These are phyloP conservation scores for Elsinoe fawcettii DNA, from an alignment of 2,329 filamentous ascomycete genomes.

Conservation along the genomic window DNA sequence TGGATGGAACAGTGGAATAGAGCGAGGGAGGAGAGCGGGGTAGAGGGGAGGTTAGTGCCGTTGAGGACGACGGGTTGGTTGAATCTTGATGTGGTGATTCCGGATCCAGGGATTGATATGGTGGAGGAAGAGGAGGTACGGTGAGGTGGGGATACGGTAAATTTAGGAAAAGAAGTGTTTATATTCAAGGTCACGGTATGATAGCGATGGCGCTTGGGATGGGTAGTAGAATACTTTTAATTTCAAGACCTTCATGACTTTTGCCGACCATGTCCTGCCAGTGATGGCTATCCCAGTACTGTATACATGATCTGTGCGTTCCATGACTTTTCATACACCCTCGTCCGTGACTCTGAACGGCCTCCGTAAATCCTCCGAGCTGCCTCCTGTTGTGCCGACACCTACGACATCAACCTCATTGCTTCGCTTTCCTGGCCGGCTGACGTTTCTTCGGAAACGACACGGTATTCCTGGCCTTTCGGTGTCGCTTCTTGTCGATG, in stretches of 20 bases:
- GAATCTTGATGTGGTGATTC: conserved; percentile 74
- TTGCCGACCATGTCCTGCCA: not conserved
- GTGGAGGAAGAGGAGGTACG: conserved; percentile 19
- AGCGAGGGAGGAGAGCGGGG: conserved; percentile 49
- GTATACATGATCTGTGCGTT: not conserved
- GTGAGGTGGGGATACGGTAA: not conserved
- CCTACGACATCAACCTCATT: conserved; percentile 18
- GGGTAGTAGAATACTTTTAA: not conserved
- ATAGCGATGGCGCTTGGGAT: not conserved
- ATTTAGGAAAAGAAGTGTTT: not conserved
- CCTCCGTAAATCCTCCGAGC: no score
- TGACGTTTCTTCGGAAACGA: conserved; percentile 28
- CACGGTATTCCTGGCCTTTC: conserved; percentile 34
- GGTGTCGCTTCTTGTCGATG: conserved; percentile 30
- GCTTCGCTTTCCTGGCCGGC: conserved; percentile 23
- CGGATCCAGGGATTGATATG: conserved; percentile 60
- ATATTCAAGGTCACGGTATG: not conserved
- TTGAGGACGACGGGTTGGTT: conserved; percentile 80
- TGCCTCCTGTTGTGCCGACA: no score
- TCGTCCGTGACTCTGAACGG: not conserved
- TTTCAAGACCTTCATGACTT: not conserved
- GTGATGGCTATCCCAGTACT: not conserved
- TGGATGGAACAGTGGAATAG: conserved; percentile 86
- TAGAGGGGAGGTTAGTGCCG: conserved; percentile 66
- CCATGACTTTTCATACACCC: not conserved